Evolutionary conservation across 768 basidiomycete genomes (phyloP).

Genomic region (Mycena leptocephala): DNA sequence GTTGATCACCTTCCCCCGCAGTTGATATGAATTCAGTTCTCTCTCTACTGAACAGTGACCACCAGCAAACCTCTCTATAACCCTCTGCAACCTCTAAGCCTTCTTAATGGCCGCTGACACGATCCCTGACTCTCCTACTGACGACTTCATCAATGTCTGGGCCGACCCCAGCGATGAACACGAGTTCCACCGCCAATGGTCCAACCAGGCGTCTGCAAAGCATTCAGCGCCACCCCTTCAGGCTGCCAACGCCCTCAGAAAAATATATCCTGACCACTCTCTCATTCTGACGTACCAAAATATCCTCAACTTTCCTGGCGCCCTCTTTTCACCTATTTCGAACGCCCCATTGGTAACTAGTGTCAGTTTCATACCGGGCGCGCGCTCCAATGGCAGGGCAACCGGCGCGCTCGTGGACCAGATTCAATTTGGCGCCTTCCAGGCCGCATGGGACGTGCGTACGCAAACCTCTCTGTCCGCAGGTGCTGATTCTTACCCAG

Average conservation of each 20-base stretch:
- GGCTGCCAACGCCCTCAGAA: constrained; percentile 66
- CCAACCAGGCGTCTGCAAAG: constrained; percentile 64
- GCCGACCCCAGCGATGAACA: constrained; percentile 48
- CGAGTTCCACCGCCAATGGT: constrained; percentile 68
- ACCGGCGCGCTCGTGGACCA: constrained; percentile 70
- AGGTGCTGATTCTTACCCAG: constrained; percentile 48
- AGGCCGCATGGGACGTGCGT: constrained; percentile 73
- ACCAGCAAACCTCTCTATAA: no score
- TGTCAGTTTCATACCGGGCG: constrained; percentile 64
- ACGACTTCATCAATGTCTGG: constrained; percentile 64
- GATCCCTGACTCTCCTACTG: constrained; percentile 37
- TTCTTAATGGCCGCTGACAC: no score
- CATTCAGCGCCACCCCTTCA: constrained; percentile 60
- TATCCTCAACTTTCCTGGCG: constrained; percentile 68
- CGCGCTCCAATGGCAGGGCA: constrained; percentile 56
- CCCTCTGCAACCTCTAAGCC: no score
- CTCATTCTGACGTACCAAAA: constrained; percentile 70
- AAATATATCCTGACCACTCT: constrained; percentile 75
- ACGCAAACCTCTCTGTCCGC: not conserved
- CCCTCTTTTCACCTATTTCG: constrained; percentile 60
- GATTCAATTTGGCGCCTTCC: constrained; percentile 70
- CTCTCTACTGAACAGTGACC: no score
- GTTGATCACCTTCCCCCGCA: no score
- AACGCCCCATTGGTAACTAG: constrained; percentile 68
- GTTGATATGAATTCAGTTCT: no score